Evolutionary conservation across 2,329 filamentous ascomycete genomes (phyloP), one percentile per base, ranked within the genome.

Genomic region (Herpomyces periplanetae): DNA sequence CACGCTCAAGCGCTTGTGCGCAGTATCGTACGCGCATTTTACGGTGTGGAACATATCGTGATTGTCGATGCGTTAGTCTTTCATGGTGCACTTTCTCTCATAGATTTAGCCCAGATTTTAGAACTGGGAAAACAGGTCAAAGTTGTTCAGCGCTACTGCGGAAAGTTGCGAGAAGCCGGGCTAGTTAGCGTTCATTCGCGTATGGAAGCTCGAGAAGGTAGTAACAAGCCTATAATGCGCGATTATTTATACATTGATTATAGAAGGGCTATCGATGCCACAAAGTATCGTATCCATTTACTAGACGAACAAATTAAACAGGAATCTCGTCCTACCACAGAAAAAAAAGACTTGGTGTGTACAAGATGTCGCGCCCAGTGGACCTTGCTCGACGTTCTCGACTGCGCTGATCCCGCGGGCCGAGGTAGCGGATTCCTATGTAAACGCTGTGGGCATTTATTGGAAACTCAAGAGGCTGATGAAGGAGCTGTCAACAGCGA

Each of bases 241-340:
- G 85, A 75, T 25, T 96, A 87, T 48, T 96, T 85, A 43, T 96
- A 68, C 40, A 75, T 96, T 35, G 73, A 88, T 35, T 84, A 84
- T 32, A 68, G 80, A 23, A 64, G 68, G 22, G 69, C 75, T 13
- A 69, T 96, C 32, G 80, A 96, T 40, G 69, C 68, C 18, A 84
- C 87, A 41, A 96, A 96, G 38, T 96, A 65, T 51, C 62, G 68
- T 25, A 58, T 87, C 19, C 73, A 75, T 34, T 62, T 61, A 22
- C 56, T 91, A 28, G 71, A 73, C 28, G 73, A 75, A 35, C 58
- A 63, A 21, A 69, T 91, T 23, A 73, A 88, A 39, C 59, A 61
- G 8, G 60, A 68, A 22, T 65, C 66, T 8, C 58, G 66, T 8
- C 61, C 68, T 1, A 62, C 61, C 5, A 37, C 38, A 21, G 75